Evolutionary conservation across 768 basidiomycete species (phyloP).

Genomic region (Termitomyces eurrhizus): DNA sequence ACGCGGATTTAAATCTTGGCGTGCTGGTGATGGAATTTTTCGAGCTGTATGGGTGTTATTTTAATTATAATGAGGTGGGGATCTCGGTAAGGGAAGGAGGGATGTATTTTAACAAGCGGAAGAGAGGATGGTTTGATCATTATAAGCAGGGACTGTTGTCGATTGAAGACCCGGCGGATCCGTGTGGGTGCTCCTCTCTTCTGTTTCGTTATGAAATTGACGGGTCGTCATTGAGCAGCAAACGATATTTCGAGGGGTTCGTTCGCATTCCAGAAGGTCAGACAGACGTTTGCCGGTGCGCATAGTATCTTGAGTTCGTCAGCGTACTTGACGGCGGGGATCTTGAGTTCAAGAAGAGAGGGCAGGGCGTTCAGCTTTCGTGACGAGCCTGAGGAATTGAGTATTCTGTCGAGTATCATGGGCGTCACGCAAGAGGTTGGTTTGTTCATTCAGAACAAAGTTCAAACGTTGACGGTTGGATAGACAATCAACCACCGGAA

Average conservation of each 20-base stretch:
- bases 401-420: slow-evolving; percentile 76
- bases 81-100: slow-evolving; percentile 88
- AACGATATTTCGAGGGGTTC: slow-evolving; percentile 94
- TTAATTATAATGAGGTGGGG: slow-evolving; percentile 89
- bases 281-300: slow-evolving; percentile 80
- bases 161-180: slow-evolving; percentile 93
- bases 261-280: slow-evolving; percentile 78
- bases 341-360: slow-evolving; percentile 52
- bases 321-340: slow-evolving; percentile 60
- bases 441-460: slow-evolving; percentile 1
- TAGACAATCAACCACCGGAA: slow-evolving; percentile 75
- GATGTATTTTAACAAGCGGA: slow-evolving; percentile 79
- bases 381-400: slow-evolving; percentile 60
- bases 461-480: background rate
- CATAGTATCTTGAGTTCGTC: slow-evolving; percentile 72
- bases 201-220: background rate
- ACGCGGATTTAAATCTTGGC: slow-evolving; percentile 84
- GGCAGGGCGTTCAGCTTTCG: slow-evolving; percentile 46
- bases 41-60: slow-evolving; percentile 88
- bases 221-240: slow-evolving; percentile 37
- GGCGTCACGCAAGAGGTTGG: slow-evolving; percentile 81
- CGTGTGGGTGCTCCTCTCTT: slow-evolving; percentile 47
- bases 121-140: slow-evolving; percentile 75
- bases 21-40: slow-evolving; percentile 97
- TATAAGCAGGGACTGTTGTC: slow-evolving; percentile 58